A percentile compares a stretch with the other conserved stretches of the same genome.
phyloP scores from a whole-genome alignment of 2,329 filamentous ascomycete species.

The Xylariaceae sp. region DNA sequence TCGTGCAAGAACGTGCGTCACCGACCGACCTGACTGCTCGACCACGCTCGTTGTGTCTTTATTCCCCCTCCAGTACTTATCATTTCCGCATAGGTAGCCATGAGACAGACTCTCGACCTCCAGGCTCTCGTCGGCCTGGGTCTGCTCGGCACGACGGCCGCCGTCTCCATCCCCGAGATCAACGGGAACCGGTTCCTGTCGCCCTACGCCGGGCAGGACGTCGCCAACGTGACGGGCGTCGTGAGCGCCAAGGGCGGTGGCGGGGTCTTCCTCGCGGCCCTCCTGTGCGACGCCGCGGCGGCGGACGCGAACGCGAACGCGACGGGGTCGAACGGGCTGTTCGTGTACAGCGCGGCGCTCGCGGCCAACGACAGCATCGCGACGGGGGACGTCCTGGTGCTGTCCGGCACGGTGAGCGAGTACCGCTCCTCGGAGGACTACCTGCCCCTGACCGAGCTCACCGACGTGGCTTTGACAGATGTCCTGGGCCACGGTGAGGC shows the following conservation, averaged over 20 bases:
- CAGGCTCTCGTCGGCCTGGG: slow-evolving; percentile 16
- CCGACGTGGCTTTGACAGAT: too few species aligned
- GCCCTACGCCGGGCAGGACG: slow-evolving; percentile 49
- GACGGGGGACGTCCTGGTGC: slow-evolving; percentile 54
- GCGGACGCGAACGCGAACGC: slow-evolving; percentile 55
- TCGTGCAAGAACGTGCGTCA: too few species aligned
- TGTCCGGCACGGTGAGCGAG: slow-evolving; percentile 58
- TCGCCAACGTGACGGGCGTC: slow-evolving; percentile 58
- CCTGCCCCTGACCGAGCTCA: slow-evolving; percentile 63
- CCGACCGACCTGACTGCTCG: too few species aligned
- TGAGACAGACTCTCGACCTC: slow-evolving; percentile 5
- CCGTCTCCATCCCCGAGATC: slow-evolving; percentile 53
- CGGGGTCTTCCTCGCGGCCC: slow-evolving; percentile 59
- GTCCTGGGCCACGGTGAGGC: too few species aligned
- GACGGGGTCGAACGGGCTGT: too few species aligned
- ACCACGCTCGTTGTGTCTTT: too few species aligned
- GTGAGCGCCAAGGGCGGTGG: slow-evolving; percentile 62
- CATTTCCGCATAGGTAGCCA: background rate
- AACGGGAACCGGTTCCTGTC: slow-evolving; percentile 64
- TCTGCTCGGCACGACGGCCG: slow-evolving; percentile 26
- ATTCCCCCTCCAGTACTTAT: too few species aligned
- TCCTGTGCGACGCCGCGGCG: too few species aligned
- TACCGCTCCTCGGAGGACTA: slow-evolving; percentile 50
- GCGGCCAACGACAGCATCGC: slow-evolving; percentile 49
- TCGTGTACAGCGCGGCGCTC: slow-evolving; percentile 54